These are phyloP conservation scores for Cystoisospora suis DNA, from an alignment of 169 alveolate species.

Conservation along the genomic window DNA sequence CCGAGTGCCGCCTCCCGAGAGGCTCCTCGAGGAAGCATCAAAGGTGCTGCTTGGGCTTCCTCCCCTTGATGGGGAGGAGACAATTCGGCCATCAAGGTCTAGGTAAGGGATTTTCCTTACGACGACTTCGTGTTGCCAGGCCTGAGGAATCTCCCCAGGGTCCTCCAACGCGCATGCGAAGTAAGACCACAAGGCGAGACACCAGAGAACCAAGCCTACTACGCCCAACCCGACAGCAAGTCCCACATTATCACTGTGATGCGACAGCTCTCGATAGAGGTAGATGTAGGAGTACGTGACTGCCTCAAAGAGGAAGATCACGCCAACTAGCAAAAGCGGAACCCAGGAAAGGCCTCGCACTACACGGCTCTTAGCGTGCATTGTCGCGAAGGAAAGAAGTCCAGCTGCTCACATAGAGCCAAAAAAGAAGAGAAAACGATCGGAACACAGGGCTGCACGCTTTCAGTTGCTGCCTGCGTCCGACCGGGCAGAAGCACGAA, in stretches of 20 bases:
- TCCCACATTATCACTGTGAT: not conserved
- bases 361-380: not conserved
- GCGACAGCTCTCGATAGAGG: not conserved
- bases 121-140: not conserved
- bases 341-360: constrained; percentile 10
- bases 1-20: not conserved
- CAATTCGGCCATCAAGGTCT: not conserved
- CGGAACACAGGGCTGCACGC: too few relatives aligned
- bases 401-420: too few relatives aligned
- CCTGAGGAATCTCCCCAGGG: not conserved
- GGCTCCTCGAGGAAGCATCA: not conserved
- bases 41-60: not conserved
- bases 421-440: too few relatives aligned
- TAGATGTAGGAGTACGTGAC: not conserved
- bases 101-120: not conserved
- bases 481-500: too few relatives aligned
- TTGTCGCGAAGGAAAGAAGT: too few relatives aligned
- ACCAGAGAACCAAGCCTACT: not conserved
- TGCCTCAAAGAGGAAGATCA: not conserved
- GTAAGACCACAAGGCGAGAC: constrained; percentile 2
- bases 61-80: not conserved
- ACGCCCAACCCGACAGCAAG: not conserved
- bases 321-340: not conserved
- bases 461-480: too few relatives aligned
- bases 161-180: constrained; percentile 10